Percentiles rank a stretch among this genome's conserved stretches.
These are phyloP conservation scores for Colletotrichum horii DNA, from an alignment of 2,329 filamentous ascomycete species.

Conservation along the genomic window DNA sequence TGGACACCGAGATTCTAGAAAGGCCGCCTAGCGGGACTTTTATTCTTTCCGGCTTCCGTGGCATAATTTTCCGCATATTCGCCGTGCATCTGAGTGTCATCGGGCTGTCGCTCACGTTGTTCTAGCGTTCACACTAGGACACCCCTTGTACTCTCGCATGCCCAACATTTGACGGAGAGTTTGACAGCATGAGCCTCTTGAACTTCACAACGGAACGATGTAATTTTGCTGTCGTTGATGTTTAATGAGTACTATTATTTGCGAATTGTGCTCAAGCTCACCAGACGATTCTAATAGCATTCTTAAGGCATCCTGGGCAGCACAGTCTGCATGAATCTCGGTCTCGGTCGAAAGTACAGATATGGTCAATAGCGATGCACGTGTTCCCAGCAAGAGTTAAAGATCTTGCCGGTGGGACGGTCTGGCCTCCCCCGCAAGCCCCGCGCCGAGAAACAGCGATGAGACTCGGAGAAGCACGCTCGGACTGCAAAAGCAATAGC, in stretches of 20 bases:
- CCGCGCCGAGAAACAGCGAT: not conserved
- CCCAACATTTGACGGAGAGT: not conserved
- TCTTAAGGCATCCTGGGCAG: not conserved
- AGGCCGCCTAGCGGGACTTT: not conserved
- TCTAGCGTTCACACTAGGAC: not conserved
- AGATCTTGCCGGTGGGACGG: not conserved
- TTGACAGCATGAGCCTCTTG: not conserved
- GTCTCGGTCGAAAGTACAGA: not conserved
- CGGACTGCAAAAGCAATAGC: not conserved
- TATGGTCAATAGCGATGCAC: not conserved
- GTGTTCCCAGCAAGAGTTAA: not conserved
- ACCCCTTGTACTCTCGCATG: not conserved
- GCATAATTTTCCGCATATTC: not conserved
- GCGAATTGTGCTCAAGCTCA: not conserved
- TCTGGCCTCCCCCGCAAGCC: not conserved
- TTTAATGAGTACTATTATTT: accelerated
- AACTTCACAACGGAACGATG: not conserved
- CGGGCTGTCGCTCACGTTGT: not conserved
- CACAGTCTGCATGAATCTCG: not conserved
- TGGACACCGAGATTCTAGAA: not conserved
- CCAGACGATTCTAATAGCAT: not conserved
- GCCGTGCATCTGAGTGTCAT: not conserved
- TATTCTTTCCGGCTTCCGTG: not conserved
- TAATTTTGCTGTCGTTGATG: not conserved
- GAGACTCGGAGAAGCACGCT: not conserved